Evolutionary conservation across 2,329 filamentous ascomycete genomes (phyloP), one percentile per base, ranked within the genome.

Genomic region (Geosmithia flava): DNA sequence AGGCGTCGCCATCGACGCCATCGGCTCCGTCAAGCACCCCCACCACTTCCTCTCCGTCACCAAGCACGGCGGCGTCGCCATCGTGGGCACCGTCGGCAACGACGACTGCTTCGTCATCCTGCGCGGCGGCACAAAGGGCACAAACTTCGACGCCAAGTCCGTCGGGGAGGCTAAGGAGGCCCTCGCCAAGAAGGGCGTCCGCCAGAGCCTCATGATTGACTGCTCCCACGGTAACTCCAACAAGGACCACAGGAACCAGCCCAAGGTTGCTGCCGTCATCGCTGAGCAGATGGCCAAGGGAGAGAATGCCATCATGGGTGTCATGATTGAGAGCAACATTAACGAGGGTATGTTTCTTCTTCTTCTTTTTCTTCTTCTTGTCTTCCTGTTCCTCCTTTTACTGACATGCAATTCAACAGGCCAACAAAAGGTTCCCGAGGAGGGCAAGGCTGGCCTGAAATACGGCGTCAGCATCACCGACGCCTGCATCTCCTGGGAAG

Each of bases 241-340:
- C 62, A 98, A 98, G 78, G 81, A 97, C 68, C 91, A 97, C 76
- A 89, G 82, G 71, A 98, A 97, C 68, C 93, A 98, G 70, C 90
- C 90, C 55, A 89, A 91, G 75, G 93, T 98, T 19, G 90, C 89
- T 3, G 81, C 80, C 46, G 78, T 74, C 11, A 65, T 98, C 49
- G 89, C 87, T 2, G 81, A 86, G 59, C 93, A 98, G 69, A 86
- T 98, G 51, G 75, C 83, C 48, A 79, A 76, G 50, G 93, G 93
- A 37, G 91, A 97, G 70, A 76, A 77, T 3, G 84, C 74, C 45
- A 93, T 98, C 60, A 91, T 96, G 80, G 93, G 93, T 59, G 87
- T 97, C 51, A 98, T 98, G 93, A 95, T 98, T 59, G 93, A 98
- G 74, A 94, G 87, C 67, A 87, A 97, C 67, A 94, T 97, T 69